phyloP scores from a whole-genome alignment of 2,329 filamentous ascomycete species.

The Elsinoe ampelina region DNA sequence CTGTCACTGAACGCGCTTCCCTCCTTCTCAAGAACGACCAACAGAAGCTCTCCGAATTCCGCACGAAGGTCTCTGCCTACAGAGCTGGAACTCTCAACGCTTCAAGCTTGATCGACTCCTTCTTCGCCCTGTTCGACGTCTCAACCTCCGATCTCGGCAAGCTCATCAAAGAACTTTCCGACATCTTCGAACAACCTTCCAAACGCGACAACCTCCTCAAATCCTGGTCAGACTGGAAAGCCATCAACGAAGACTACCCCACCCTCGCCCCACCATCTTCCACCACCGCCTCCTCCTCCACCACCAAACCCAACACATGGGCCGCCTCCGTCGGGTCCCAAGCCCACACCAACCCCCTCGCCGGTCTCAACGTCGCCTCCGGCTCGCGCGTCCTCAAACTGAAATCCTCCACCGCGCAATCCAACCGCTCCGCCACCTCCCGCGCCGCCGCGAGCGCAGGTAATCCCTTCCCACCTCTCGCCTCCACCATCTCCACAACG shows the following conservation, averaged over 20 bases:
- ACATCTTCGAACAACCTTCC: conserved; percentile 74
- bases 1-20: conserved; percentile 76
- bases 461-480: conserved; percentile 15
- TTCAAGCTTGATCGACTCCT: conserved; percentile 69
- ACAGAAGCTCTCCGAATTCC: conserved; percentile 67
- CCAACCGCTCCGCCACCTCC: conserved; percentile 52
- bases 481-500: conserved; percentile 14
- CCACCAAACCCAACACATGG: conserved; percentile 44
- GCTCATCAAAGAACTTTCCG: conserved; percentile 80
- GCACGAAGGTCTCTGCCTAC: conserved; percentile 68
- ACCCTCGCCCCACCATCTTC: conserved; percentile 67
- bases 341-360: conserved; percentile 45
- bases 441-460: conserved; percentile 36
- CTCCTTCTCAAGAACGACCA: conserved; percentile 71
- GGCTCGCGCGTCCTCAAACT: conserved; percentile 57
- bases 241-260: conserved; percentile 92
- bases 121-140: conserved; percentile 78
- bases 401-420: conserved; percentile 61
- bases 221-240: conserved; percentile 91
- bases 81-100: conserved; percentile 61
- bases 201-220: conserved; percentile 67
- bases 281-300: conserved; percentile 50
- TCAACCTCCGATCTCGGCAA: conserved; percentile 75
- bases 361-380: conserved; percentile 41
- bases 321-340: conserved; percentile 42